Conservation (phyloP, 305 asterid genomes). For the Euphrasia arctica region DNA sequence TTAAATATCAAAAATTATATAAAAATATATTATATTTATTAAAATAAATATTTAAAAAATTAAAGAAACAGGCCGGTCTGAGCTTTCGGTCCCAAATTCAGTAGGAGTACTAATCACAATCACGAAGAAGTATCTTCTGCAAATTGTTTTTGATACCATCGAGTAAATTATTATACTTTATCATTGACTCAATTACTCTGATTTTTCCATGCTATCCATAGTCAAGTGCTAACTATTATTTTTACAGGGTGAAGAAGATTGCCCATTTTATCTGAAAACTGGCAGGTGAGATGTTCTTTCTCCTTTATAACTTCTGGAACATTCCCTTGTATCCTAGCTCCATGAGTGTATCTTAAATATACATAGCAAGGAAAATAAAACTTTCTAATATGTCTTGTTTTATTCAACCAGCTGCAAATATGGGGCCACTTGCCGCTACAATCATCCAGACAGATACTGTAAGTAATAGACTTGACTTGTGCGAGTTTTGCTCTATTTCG, state of each 20-base stretch:
- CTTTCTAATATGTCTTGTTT: conserved; percentile 25
- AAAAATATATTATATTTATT: no score
- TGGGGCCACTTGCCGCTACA: conserved; percentile 89
- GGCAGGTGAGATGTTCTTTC: conserved; percentile 64
- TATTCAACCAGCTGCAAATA: conserved; percentile 78
- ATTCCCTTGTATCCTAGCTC: conserved; percentile 5
- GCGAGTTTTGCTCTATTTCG: neutral
- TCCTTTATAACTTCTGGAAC: conserved; percentile 10
- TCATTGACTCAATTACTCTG: conserved; percentile 11
- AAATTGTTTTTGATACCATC: conserved; percentile 4
- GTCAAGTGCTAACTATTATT: conserved; percentile 26
- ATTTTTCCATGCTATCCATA: conserved; percentile 12
- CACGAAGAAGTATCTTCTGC: conserved; percentile 1
- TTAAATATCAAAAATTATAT: no score
- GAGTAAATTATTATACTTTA: neutral
- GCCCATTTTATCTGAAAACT: conserved; percentile 94
- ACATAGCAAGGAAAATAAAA: conserved; percentile 11
- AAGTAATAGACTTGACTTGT: conserved; percentile 24
- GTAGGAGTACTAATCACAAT: neutral
- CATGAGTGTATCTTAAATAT: conserved; percentile 14
- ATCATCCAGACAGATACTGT: conserved; percentile 91
- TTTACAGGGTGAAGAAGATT: conserved; percentile 92
- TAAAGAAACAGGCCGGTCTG: no score
- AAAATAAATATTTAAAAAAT: no score
- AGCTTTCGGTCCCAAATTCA: no score